Evolutionary conservation across 768 basidiomycete species (phyloP), one percentile per base, ranked within the genome.

Genomic region (Serpula lacrymans): DNA sequence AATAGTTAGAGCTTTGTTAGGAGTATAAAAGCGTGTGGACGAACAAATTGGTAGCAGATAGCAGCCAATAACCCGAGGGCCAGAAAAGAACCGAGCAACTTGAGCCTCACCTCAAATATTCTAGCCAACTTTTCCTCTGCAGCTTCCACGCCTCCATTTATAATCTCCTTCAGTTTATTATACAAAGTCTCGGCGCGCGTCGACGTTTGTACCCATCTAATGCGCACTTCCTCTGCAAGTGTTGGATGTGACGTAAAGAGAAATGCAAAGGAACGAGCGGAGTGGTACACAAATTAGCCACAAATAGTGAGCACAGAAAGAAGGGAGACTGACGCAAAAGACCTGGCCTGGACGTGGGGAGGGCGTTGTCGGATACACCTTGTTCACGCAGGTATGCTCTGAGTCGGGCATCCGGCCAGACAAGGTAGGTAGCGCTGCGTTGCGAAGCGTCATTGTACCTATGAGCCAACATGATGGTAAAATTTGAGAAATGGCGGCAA

Each of bases 381-480:
- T 78, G 75, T 54, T 87, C 79, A 31, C 91, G 76, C 14, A 97
- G 75, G 63, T 88, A 96, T 2, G 87, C 91, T 33, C 93, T 83
- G 20, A 98, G 79, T 23, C 94, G 77, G 3, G 93, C 88, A 54
- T 97, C 94, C 10, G 90, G 88, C 95, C 95, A 98, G 8, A 76
- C 74, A 36, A 94, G 69, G 64, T 95, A 96, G 2, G 78, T 67
- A 2, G 81, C 71, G 1, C 74, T 71, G 25, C 67, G 63, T 5
- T 51, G 37, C n/a, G 57, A 55, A 35, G 59, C 57, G 37, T 82
- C 76, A 40, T 69, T 70, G 53, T 78, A 81, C 57, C 78, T 88
- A 16, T 14, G 37, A 13, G 7, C 22, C 16, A 25, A n/a, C n/a
- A n/a, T n/a, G n/a, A n/a, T n/a, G n/a, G n/a, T n/a, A n/a, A n/a